Percentiles rank a stretch among this genome's conserved stretches.
Conservation (phyloP, 129 eudicot species). For the Logfia minima region DNA sequence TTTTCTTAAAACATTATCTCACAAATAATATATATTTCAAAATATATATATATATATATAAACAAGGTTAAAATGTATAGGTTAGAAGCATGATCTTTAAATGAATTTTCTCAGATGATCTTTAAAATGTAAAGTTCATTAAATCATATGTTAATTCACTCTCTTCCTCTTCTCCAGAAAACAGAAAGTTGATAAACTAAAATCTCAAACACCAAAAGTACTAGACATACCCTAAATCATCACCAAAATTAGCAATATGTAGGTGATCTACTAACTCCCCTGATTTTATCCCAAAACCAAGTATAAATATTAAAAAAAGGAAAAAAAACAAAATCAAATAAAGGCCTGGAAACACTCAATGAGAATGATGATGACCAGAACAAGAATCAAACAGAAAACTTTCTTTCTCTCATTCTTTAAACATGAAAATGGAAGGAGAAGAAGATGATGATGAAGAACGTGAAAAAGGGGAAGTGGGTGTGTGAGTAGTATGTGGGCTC, state of each 20-base stretch:
- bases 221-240: not conserved
- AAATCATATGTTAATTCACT: too few relatives aligned
- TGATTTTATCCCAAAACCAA: too few relatives aligned
- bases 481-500: constrained; percentile 26
- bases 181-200: not conserved
- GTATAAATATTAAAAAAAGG: too few relatives aligned
- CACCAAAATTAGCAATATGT: not conserved
- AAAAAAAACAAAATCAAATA: too few relatives aligned
- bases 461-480: constrained; percentile 27
- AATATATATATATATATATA: too few relatives aligned
- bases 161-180: not conserved
- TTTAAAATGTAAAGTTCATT: too few relatives aligned
- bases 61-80: too few relatives aligned
- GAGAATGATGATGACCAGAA: not conserved
- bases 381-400: not conserved
- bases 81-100: not conserved
- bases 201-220: too few relatives aligned
- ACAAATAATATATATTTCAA: too few relatives aligned
- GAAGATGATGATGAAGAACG: constrained; percentile 25
- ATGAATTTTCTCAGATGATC: too few relatives aligned
- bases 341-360: not conserved
- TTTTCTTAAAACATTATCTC: too few relatives aligned
- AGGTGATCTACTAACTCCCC: not conserved
- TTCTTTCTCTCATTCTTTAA: not conserved
- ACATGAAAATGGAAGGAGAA: not conserved